Evolutionary conservation across 768 basidiomycete genomes (phyloP), one percentile per base, ranked within the genome.

Genomic region (Tubosaeta sp.): DNA sequence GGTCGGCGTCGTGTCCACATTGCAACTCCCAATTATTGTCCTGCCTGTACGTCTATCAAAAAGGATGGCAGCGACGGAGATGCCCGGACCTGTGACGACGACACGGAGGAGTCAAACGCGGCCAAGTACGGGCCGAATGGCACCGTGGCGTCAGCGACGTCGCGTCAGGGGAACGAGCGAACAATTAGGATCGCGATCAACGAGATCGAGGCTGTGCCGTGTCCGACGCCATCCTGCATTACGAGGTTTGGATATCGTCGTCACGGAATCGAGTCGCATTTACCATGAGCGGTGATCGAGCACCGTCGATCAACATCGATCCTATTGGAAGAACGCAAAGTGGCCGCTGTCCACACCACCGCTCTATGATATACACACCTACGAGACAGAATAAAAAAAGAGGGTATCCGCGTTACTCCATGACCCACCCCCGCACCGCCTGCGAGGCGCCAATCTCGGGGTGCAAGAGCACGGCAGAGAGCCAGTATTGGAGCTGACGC

Each of bases 381-480:
- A 3, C 19, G 38, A 39, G 12, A 22, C 14, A n/a, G 1, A 57
- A 61, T 57, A 50, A 61, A 52, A 51, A 48, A 41, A 27, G 29
- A 16, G 32, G 34, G 14, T n/a, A 35, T 35, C 34, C 34, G 13
- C 16, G 6, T 64, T 39, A 66, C 22, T 75, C 66, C 71, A 81
- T 80, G 33, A 87, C 78, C 86, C 86, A 88, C 39, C 70, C 62
- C 52, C 80, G 68, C 11, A 85, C 84, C 2, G 76, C 78, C 48
- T 81, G 75, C 42, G 76, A 79, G 0, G 78, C 80, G 2, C 86
- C 86, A 7, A 88, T 71, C 46, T 88, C 86, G 5, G 86, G 86
- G 58, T 88, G 86, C 1, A 88, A 69, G 0, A 88, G 62, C 2
- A 88, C 76, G 0, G 77, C 66, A 0, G 80, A 76, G 3, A 89